Evolutionary conservation across 768 basidiomycete species (phyloP).

Genomic region (Harrya chromipes): DNA sequence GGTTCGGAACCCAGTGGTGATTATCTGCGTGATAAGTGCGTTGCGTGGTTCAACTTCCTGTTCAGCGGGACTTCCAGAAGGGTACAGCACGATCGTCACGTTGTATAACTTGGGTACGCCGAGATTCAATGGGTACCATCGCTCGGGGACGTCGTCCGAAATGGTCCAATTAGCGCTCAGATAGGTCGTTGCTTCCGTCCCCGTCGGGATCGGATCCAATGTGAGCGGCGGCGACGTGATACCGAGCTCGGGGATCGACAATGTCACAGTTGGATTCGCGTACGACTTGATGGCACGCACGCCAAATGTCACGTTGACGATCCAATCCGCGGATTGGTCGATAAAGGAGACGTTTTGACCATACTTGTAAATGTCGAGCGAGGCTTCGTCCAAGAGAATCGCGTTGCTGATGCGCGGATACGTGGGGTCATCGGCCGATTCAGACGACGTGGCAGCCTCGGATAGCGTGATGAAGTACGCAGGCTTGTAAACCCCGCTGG

Average conservation of each 20-base stretch:
- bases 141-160: slow-evolving; percentile 42
- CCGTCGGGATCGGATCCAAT: slow-evolving; percentile 17
- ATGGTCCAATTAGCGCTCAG: slow-evolving; percentile 44
- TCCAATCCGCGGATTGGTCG: slow-evolving; percentile 44
- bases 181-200: slow-evolving; percentile 35
- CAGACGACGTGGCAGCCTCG: slow-evolving; percentile 16
- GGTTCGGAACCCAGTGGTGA: too few species aligned
- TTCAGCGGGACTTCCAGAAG: slow-evolving; percentile 11
- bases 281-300: slow-evolving; percentile 43
- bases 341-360: slow-evolving; percentile 46
- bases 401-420: slow-evolving; percentile 28
- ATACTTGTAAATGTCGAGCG: slow-evolving; percentile 53
- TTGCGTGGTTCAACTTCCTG: not conserved
- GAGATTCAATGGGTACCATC: slow-evolving; percentile 57
- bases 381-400: too few species aligned
- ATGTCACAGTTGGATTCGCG: slow-evolving; percentile 35
- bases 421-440: slow-evolving; percentile 25
- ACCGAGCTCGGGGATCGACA: slow-evolving; percentile 48
- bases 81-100: slow-evolving; percentile 40
- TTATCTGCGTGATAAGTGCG: slow-evolving; percentile 26
- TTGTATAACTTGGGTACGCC: slow-evolving; percentile 55
- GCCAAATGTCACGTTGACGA: slow-evolving; percentile 52
- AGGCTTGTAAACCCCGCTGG: slow-evolving; percentile 52
- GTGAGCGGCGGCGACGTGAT: slow-evolving; percentile 34
- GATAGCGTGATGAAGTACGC: slow-evolving; percentile 49